Conservation (phyloP, 176 grass and related monocot genomes). For the Oryza meyeriana region DNA sequence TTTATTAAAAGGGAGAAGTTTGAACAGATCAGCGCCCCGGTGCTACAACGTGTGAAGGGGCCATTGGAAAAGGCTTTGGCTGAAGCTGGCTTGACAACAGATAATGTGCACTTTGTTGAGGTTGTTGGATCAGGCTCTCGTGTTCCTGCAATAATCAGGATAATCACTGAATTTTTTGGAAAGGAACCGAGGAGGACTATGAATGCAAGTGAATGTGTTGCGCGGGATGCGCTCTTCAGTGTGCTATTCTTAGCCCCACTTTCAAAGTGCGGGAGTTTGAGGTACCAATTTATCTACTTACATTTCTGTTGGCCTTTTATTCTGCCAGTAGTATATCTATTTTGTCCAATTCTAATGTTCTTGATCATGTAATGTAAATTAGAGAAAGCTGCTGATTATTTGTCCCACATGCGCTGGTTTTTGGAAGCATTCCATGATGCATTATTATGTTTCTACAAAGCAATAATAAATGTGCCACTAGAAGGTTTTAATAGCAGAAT, state of each 20-base stretch:
- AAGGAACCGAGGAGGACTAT: conserved; percentile 77
- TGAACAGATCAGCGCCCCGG: conserved; percentile 48
- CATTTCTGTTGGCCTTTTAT: not conserved
- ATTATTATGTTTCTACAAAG: not conserved
- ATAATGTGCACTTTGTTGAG: conserved; percentile 57
- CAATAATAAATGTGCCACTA: not conserved
- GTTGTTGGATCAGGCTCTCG: conserved; percentile 71
- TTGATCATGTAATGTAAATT: not conserved
- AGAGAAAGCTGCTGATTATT: not conserved
- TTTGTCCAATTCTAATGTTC: not conserved
- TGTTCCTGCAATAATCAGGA: conserved; percentile 70
- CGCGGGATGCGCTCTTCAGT: conserved; percentile 73
- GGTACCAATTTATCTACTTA: conserved; percentile 31
- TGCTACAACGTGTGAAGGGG: conserved; percentile 60
- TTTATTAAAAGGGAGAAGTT: conserved; percentile 82
- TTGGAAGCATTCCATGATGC: not conserved
- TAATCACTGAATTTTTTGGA: conserved; percentile 75
- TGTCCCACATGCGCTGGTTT: not conserved
- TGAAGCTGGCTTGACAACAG: conserved; percentile 33
- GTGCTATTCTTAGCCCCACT: conserved; percentile 92
- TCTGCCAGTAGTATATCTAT: not conserved
- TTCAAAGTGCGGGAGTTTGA: conserved; percentile 96
- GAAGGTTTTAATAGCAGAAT: not conserved
- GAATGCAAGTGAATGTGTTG: conserved; percentile 98
- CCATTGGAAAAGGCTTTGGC: conserved; percentile 58